Evolutionary conservation across 805 yeast species (phyloP).

Genomic region (Schizosaccharomyces cryophilus): DNA sequence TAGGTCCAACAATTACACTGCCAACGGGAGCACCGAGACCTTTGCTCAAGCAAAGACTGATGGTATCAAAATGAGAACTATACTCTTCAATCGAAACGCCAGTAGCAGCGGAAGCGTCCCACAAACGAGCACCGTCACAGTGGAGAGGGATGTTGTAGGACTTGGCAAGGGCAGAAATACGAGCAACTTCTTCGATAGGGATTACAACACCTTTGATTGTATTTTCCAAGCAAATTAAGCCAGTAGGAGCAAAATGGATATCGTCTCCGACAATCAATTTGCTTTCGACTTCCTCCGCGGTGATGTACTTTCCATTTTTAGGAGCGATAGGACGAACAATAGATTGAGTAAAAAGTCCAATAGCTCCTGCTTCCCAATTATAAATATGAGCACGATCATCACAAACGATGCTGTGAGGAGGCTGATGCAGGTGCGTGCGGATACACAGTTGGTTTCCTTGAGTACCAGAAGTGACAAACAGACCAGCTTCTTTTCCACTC

Average conservation of each 20-base stretch:
- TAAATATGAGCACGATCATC: slow-evolving; percentile 71
- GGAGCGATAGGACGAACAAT: slow-evolving; percentile 74
- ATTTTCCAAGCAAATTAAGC: slow-evolving; percentile 62
- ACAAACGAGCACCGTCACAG: slow-evolving; percentile 85
- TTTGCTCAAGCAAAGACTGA: slow-evolving; percentile 70
- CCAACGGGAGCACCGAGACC: slow-evolving; percentile 89
- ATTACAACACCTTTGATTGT: slow-evolving; percentile 62
- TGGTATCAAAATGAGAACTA: slow-evolving; percentile 11
- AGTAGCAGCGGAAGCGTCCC: slow-evolving; percentile 67
- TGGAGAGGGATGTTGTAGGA: slow-evolving; percentile 38
- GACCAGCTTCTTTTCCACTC: slow-evolving; percentile 59
- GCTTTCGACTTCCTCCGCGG: slow-evolving; percentile 1
- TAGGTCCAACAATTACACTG: slow-evolving; percentile 51
- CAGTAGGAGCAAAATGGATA: slow-evolving; percentile 73
- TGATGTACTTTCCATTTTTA: slow-evolving; percentile 25
- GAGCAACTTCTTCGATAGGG: slow-evolving; percentile 55
- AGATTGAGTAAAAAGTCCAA: slow-evolving; percentile 72
- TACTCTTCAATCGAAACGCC: slow-evolving; percentile 28
- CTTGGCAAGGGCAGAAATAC: slow-evolving; percentile 47
- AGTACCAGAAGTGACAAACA: slow-evolving; percentile 75
- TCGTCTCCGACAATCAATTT: neutral
- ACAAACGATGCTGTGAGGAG: slow-evolving; percentile 67
- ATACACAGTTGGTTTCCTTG: slow-evolving; percentile 71
- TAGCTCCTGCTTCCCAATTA: slow-evolving; percentile 71
- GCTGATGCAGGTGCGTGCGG: slow-evolving; percentile 50